phyloP scores from a whole-genome alignment of 352 stramenopile species.

The Phytophthora chlamydospora region DNA sequence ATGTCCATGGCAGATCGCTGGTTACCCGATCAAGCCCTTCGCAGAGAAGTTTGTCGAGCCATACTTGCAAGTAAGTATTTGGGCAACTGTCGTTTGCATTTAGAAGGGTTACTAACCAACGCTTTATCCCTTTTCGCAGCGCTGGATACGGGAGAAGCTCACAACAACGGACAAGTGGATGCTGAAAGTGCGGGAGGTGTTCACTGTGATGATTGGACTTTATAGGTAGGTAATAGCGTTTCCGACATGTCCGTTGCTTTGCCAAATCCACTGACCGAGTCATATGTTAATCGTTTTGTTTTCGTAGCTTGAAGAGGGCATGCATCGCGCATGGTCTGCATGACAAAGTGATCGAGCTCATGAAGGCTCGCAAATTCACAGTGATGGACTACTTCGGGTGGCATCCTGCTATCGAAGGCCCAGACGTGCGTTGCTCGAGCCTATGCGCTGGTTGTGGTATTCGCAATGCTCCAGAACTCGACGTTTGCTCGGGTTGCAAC shows the following conservation, averaged over 20 bases:
- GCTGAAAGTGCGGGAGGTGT: constrained; percentile 73
- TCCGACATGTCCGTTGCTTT: background rate
- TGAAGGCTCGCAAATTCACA: constrained; percentile 70
- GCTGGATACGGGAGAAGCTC: constrained; percentile 84
- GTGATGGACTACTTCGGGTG: constrained; percentile 82
- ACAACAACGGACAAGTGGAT: constrained; percentile 42
- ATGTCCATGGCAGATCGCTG: constrained; percentile 54
- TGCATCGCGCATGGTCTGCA: constrained; percentile 66
- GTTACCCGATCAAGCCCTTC: constrained; percentile 84
- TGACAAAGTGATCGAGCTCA: constrained; percentile 53
- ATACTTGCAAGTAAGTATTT: constrained; percentile 55
- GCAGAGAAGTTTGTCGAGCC: constrained; percentile 78
- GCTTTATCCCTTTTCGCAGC: constrained; percentile 31
- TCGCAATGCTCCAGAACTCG: constrained; percentile 70
- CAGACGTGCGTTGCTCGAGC: constrained; percentile 73
- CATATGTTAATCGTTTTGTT: background rate
- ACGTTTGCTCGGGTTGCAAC: constrained; percentile 60
- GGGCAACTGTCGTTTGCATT: background rate
- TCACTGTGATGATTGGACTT: constrained; percentile 79
- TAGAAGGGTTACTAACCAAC: constrained; percentile 5
- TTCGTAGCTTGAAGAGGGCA: constrained; percentile 60
- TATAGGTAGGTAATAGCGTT: constrained; percentile 55
- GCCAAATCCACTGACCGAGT: constrained; percentile 1
- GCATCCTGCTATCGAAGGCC: constrained; percentile 79
- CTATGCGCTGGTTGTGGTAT: constrained; percentile 76